Conservation (phyloP, 306 rosid genomes). For the Trifolium fragiferum region DNA sequence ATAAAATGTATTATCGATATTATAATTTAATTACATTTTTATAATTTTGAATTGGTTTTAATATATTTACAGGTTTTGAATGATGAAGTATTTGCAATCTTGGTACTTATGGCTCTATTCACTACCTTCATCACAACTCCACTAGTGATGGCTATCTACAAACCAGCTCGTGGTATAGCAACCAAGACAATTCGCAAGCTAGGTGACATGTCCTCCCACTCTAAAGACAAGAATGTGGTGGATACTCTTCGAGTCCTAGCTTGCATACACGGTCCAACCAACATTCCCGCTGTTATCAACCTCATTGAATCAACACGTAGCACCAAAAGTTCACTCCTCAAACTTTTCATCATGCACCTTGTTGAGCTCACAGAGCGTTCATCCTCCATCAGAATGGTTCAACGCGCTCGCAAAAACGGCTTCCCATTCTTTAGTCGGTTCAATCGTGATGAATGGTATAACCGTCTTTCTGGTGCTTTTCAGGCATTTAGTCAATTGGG, state of each 20-base stretch:
- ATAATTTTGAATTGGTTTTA: not conserved
- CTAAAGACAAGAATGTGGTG: not conserved
- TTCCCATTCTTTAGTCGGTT: constrained; percentile 68
- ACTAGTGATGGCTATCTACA: constrained; percentile 71
- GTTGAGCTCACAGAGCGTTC: constrained; percentile 84
- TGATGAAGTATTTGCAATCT: constrained; percentile 80
- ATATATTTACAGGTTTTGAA: constrained; percentile 63
- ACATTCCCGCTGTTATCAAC: constrained; percentile 57
- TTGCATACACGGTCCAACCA: constrained; percentile 71
- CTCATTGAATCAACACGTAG: constrained; percentile 68
- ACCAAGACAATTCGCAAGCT: constrained; percentile 53
- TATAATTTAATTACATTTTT: not conserved
- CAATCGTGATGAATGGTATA: constrained; percentile 51
- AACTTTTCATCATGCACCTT: constrained; percentile 75
- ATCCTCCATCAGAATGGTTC: constrained; percentile 76
- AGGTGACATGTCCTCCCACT: constrained; percentile 46
- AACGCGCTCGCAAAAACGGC: constrained; percentile 65
- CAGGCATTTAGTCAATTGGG: constrained; percentile 66
- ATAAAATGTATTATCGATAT: not conserved
- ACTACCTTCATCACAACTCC: constrained; percentile 93
- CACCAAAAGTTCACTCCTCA: constrained; percentile 50
- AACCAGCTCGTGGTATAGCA: constrained; percentile 58
- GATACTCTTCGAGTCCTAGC: constrained; percentile 70
- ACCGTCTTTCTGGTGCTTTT: constrained; percentile 61
- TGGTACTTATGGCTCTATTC: constrained; percentile 88